Conservation (phyloP, 2,329 filamentous ascomycete species). For the Alternaria panax region DNA sequence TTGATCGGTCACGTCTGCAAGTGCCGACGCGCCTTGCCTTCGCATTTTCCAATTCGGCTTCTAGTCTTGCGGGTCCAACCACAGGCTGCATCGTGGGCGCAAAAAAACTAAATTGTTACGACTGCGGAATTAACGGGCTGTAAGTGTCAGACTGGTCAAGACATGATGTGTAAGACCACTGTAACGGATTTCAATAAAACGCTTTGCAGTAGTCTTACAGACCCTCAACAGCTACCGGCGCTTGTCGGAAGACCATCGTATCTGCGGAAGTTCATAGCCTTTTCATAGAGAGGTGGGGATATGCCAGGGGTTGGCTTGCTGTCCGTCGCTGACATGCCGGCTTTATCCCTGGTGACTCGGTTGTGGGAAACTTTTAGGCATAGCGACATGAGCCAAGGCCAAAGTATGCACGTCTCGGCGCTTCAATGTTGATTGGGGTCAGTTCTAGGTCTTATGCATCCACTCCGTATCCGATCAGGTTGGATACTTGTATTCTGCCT, state of each 20-base stretch:
- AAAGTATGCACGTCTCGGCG: background rate
- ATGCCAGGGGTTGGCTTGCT: background rate
- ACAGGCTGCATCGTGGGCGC: background rate
- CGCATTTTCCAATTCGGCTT: background rate
- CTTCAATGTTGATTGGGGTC: background rate
- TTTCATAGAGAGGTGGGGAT: background rate
- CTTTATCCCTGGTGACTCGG: background rate
- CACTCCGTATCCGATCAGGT: background rate
- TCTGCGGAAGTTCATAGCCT: background rate
- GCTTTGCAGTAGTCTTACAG: background rate
- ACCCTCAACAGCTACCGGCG: background rate
- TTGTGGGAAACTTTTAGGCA: background rate
- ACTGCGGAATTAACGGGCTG: background rate
- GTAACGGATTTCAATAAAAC: background rate
- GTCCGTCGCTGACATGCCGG: background rate
- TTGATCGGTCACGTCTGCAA: constrained; percentile 18
- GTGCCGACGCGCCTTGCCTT: background rate
- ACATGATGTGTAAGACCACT: background rate
- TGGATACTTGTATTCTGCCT: background rate
- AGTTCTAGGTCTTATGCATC: background rate
- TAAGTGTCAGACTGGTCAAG: accelerated
- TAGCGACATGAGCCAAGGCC: background rate
- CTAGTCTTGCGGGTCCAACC: background rate
- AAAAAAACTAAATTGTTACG: background rate
- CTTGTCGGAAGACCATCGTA: background rate